Evolutionary conservation across 1,139 yeast species (phyloP).

Genomic region (Blastobotrys arbuscula): DNA sequence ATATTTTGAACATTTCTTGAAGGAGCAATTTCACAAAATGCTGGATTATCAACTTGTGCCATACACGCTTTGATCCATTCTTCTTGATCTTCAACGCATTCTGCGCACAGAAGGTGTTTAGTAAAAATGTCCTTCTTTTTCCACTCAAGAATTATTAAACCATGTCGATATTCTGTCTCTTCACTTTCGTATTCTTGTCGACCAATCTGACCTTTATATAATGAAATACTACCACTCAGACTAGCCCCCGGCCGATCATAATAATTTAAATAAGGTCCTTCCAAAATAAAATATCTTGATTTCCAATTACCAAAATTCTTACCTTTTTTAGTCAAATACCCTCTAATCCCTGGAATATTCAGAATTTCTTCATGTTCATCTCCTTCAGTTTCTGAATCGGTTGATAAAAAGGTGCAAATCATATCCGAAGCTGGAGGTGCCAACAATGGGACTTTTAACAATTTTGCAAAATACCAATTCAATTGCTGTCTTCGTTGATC

Average conservation of each 20-base stretch:
- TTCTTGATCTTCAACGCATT: constrained; percentile 73
- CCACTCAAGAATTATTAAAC: constrained; percentile 65
- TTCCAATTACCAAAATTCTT: constrained; percentile 66
- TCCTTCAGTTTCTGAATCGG: constrained; percentile 21
- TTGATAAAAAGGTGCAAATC: constrained; percentile 61
- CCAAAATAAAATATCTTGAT: constrained; percentile 65
- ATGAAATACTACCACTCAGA: constrained; percentile 50
- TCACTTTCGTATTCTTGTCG: constrained; percentile 53
- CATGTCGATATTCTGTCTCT: constrained; percentile 63
- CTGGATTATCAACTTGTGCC: constrained; percentile 34
- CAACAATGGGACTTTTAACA: constrained; percentile 54
- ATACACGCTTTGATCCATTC: constrained; percentile 64
- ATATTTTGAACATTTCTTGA: neutral
- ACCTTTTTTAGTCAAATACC: constrained; percentile 60
- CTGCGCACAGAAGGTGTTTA: constrained; percentile 76
- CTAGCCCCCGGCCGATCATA: constrained; percentile 58
- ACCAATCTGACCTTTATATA: constrained; percentile 60
- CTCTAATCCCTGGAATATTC: constrained; percentile 55
- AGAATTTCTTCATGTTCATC: constrained; percentile 39
- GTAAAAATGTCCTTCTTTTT: constrained; percentile 48
- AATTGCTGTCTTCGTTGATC: constrained; percentile 53
- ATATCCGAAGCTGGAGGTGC: constrained; percentile 50
- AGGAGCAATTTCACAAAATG: constrained; percentile 9
- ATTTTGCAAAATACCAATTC: constrained; percentile 53
- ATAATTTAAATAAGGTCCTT: constrained; percentile 56